Evolutionary conservation across 352 stramenopile species (phyloP).

Genomic region (Phytopythium mirpurense): DNA sequence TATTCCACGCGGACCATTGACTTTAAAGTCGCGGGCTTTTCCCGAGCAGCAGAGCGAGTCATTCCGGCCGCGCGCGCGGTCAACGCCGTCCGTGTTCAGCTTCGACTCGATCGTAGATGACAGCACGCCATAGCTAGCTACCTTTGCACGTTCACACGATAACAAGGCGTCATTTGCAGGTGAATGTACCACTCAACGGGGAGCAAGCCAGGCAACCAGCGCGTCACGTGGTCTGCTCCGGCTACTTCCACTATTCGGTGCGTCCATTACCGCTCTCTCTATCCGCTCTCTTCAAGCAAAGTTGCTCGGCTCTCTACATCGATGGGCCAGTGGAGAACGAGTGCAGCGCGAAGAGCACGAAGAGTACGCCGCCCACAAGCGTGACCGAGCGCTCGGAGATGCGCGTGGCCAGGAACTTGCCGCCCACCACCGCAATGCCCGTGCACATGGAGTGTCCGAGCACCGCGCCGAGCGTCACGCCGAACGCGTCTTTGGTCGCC

Average conservation of each 20-base stretch:
- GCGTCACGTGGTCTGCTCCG: neutral
- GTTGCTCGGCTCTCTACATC: conserved; percentile 6
- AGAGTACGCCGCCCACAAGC: conserved; percentile 94
- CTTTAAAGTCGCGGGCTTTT: neutral
- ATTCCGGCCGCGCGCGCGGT: conserved; percentile 6
- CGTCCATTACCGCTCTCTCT: neutral
- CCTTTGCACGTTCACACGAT: no score
- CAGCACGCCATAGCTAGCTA: neutral
- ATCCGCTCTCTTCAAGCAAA: neutral
- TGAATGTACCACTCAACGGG: neutral
- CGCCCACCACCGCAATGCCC: conserved; percentile 95
- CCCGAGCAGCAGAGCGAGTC: neutral
- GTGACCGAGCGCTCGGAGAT: conserved; percentile 98
- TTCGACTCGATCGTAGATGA: conserved; percentile 26
- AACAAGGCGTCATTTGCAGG: neutral
- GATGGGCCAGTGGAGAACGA: conserved; percentile 89
- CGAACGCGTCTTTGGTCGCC: conserved; percentile 93
- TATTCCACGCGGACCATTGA: neutral
- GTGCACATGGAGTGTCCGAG: conserved; percentile 98
- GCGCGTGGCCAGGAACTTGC: conserved; percentile 95
- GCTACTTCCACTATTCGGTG: neutral
- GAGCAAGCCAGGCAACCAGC: neutral
- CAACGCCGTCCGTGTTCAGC: conserved; percentile 28
- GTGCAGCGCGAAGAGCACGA: conserved; percentile 96
- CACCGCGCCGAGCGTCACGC: conserved; percentile 94